phyloP scores from a whole-genome alignment of 192 early-diverging fungal species.

The Podila clonocystis region DNA sequence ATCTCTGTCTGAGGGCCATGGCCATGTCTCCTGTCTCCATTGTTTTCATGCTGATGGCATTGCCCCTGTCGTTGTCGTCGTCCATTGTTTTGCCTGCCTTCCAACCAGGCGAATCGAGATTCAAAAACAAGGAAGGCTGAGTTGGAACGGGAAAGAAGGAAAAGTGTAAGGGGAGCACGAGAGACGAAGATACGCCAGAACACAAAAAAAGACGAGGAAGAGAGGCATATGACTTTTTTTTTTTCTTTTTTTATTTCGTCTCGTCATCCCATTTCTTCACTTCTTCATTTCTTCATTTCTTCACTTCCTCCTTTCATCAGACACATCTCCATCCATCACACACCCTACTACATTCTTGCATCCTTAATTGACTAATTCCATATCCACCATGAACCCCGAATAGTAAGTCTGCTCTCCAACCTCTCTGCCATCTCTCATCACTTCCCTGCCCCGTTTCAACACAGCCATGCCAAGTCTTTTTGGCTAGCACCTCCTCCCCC shows the following conservation, averaged over 20 bases:
- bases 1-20: conserved; percentile 50
- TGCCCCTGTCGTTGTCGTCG: not conserved
- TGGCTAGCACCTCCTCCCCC: not conserved
- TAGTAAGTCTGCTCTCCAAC: conserved; percentile 40
- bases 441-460: too few relatives aligned
- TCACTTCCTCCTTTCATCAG: not conserved
- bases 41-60: not conserved
- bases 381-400: conserved; percentile 53
- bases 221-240: not conserved
- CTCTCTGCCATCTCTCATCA: not conserved
- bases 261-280: not conserved
- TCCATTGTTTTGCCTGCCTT: too few relatives aligned
- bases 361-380: not conserved
- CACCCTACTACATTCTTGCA: not conserved
- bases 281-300: not conserved
- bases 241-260: not conserved
- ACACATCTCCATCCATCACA: not conserved
- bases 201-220: not conserved
- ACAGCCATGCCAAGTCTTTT: too few relatives aligned
- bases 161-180: not conserved
- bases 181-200: not conserved
- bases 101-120: too few relatives aligned
- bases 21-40: conserved; percentile 10
- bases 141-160: not conserved
- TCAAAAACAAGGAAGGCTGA: not conserved